These are phyloP conservation scores for Talaromyces sp. DNA, from an alignment of 2,329 filamentous ascomycete species.

Conservation along the genomic window DNA sequence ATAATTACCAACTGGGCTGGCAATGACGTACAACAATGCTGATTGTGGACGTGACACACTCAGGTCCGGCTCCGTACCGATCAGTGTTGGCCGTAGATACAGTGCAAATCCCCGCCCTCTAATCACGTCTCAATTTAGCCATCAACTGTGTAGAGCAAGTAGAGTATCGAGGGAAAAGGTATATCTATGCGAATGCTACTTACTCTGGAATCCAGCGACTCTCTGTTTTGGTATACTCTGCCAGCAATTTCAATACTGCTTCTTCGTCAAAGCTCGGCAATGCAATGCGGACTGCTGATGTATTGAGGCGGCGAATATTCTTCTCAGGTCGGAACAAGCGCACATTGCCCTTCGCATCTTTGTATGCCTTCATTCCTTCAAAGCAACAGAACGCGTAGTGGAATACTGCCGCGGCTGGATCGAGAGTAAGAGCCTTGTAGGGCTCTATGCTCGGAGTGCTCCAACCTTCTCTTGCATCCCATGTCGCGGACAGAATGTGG, in stretches of 20 bases:
- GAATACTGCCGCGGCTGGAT: conserved; percentile 75
- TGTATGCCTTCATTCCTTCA: conserved; percentile 75
- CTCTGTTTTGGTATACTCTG: conserved; percentile 74
- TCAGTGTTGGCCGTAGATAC: conserved; percentile 94
- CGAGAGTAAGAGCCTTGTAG: conserved; percentile 72
- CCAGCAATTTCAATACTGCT: conserved; percentile 74
- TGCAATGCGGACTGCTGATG: conserved; percentile 52
- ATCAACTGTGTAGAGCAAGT: not conserved
- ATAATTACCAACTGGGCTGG: conserved; percentile 93
- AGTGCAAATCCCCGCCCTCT: conserved; percentile 78
- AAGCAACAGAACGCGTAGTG: conserved; percentile 93
- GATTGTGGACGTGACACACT: conserved; percentile 89
- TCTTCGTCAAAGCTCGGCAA: conserved; percentile 77
- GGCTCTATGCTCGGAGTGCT: conserved; percentile 68
- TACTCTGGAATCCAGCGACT: conserved; percentile 82
- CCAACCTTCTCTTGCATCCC: conserved; percentile 68
- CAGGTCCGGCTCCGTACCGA: conserved; percentile 90
- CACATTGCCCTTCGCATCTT: conserved; percentile 65
- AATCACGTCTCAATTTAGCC: not conserved
- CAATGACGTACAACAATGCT: conserved; percentile 89
- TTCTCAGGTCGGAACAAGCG: conserved; percentile 73
- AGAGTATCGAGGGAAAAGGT: not conserved
- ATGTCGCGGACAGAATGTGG: conserved; percentile 78
- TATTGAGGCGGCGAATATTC: conserved; percentile 62
- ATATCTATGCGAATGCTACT: conserved; percentile 26